Evolutionary conservation across 345 rosid species (phyloP).

Genomic region (Syzygium aqueum): DNA sequence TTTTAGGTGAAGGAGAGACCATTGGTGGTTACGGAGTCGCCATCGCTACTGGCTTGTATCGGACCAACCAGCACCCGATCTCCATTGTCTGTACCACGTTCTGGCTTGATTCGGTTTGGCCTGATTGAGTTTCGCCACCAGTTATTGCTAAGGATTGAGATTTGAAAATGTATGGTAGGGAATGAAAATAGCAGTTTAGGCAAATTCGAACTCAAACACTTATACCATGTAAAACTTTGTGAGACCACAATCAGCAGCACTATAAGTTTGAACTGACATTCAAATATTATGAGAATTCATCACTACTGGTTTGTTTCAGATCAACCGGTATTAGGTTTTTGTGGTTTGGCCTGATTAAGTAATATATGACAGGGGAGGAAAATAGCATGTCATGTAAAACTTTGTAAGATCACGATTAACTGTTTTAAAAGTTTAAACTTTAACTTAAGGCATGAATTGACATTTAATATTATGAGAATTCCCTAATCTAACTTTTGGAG

Average conservation of each 20-base stretch:
- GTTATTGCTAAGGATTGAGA: background rate
- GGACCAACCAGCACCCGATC: background rate
- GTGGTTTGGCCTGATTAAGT: too few species aligned
- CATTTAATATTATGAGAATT: background rate
- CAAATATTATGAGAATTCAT: too few species aligned
- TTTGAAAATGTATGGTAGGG: background rate
- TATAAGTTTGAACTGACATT: too few species aligned
- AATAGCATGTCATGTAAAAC: background rate
- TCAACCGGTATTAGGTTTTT: too few species aligned
- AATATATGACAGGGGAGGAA: background rate
- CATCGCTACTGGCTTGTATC: background rate
- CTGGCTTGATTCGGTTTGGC: background rate
- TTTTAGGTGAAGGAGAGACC: background rate
- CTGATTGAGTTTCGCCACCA: background rate
- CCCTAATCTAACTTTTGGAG: background rate
- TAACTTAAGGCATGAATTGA: too few species aligned
- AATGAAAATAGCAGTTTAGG: too few species aligned
- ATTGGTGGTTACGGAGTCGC: background rate
- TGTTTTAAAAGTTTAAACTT: too few species aligned
- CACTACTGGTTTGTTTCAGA: too few species aligned
- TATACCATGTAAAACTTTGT: too few species aligned
- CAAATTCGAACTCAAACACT: too few species aligned
- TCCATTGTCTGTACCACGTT: background rate
- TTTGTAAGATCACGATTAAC: too few species aligned
- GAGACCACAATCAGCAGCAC: too few species aligned